Percentiles rank a stretch among this genome's conserved stretches.
phyloP scores from a whole-genome alignment of 495 filamentous ascomycete species.

The Xylaria longipes region DNA sequence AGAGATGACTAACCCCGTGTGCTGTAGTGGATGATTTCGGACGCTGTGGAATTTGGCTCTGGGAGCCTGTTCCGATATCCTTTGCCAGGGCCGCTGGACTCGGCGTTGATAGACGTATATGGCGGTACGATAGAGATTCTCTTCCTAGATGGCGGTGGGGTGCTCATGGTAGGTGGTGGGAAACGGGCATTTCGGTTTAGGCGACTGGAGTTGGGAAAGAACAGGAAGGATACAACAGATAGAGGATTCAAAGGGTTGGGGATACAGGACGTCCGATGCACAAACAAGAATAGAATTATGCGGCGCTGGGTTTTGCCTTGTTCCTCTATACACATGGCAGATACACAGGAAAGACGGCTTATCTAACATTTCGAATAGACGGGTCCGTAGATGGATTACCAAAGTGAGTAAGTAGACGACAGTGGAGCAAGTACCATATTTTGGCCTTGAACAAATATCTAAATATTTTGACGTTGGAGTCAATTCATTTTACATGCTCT shows the following conservation, averaged over 20 bases:
- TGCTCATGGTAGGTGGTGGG: conserved; percentile 62
- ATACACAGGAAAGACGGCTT: not conserved
- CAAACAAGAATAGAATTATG: not conserved
- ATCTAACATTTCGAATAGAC: not conserved
- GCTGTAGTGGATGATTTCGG: conserved; percentile 65
- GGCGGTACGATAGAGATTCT: conserved; percentile 59
- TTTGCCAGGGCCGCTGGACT: conserved; percentile 59
- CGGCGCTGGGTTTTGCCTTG: not conserved
- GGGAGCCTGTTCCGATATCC: conserved; percentile 74
- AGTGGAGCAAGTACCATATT: not conserved
- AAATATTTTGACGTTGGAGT: not conserved
- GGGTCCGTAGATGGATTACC: not conserved
- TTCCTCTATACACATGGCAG: not conserved
- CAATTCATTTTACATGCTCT: not conserved
- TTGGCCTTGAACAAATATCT: not conserved
- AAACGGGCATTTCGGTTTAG: conserved; percentile 61
- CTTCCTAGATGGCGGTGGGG: conserved; percentile 58
- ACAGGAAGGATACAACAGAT: not conserved
- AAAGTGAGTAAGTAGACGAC: not conserved
- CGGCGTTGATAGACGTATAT: conserved; percentile 59
- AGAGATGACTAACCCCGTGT: not conserved
- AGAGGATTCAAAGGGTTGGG: not conserved
- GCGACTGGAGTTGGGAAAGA: not conserved
- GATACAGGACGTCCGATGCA: not conserved
- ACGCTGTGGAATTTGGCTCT: conserved; percentile 66